These are phyloP conservation scores for Fusarium sp. DNA, from an alignment of 2,329 filamentous ascomycete genomes.

Conservation along the genomic window DNA sequence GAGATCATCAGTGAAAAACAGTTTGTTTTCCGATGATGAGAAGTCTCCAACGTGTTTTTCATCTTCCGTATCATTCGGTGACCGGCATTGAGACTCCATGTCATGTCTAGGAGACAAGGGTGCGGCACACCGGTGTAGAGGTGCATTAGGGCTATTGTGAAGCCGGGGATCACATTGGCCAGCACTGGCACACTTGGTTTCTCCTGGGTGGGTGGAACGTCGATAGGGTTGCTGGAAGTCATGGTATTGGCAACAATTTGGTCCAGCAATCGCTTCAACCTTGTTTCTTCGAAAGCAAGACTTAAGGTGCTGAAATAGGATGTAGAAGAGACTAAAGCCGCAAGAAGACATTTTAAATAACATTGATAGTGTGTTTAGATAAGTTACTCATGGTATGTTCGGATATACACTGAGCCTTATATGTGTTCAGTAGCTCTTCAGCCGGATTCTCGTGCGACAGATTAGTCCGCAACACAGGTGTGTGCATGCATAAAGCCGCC, in stretches of 20 bases:
- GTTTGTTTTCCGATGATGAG: not conserved
- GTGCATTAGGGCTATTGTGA: fast-evolving
- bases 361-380: not conserved
- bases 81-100: not conserved
- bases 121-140: fast-evolving
- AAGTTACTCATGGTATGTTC: no score
- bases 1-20: not conserved
- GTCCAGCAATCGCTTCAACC: fast-evolving
- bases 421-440: fast-evolving
- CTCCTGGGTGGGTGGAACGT: not conserved
- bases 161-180: not conserved
- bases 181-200: not conserved
- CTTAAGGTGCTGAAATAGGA: not conserved
- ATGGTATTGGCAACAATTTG: fast-evolving
- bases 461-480: not conserved
- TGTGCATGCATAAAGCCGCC: not conserved
- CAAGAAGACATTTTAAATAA: not conserved
- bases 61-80: not conserved
- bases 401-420: not conserved
- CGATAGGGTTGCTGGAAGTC: not conserved
- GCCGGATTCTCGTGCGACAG: not conserved
- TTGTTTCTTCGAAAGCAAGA: not conserved
- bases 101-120: not conserved
- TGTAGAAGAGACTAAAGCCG: fast-evolving
- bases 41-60: not conserved